Conservation (phyloP, 2,329 filamentous ascomycete genomes). For the Aspergillus transmontanensis region DNA sequence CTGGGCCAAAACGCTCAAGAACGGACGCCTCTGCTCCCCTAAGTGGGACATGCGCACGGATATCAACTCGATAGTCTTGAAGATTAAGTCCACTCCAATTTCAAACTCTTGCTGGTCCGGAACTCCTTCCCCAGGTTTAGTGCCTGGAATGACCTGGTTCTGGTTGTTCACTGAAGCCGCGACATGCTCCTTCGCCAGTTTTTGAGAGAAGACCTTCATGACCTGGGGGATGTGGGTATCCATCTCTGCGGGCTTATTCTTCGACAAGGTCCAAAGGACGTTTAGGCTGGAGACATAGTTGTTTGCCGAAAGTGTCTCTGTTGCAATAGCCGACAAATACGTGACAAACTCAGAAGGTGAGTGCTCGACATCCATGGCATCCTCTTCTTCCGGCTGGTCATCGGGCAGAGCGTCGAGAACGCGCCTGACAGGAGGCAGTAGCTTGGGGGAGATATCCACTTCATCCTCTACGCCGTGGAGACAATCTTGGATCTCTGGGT, state of each 20-base stretch:
- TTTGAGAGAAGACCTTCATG: constrained; percentile 91
- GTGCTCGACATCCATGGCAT: constrained; percentile 72
- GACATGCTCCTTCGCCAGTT: constrained; percentile 91
- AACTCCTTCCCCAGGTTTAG: constrained; percentile 42
- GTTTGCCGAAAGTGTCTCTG: constrained; percentile 77
- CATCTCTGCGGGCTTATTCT: constrained; percentile 81
- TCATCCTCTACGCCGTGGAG: constrained; percentile 74
- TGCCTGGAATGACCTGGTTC: constrained; percentile 40
- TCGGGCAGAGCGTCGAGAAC: constrained; percentile 89
- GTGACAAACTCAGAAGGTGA: constrained; percentile 84
- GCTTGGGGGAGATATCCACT: constrained; percentile 67
- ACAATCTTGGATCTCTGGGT: constrained; percentile 90
- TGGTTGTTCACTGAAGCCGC: constrained; percentile 65
- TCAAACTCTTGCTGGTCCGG: constrained; percentile 77
- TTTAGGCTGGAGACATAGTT: constrained; percentile 90
- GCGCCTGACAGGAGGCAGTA: constrained; percentile 76
- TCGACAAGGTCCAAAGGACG: constrained; percentile 86
- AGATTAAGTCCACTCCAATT: constrained; percentile 85
- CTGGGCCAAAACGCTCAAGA: constrained; percentile 91
- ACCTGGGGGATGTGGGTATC: constrained; percentile 84
- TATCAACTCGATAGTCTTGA: constrained; percentile 93
- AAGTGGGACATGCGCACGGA: constrained; percentile 90
- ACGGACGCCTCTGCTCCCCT: constrained; percentile 86
- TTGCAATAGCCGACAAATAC: constrained; percentile 81
- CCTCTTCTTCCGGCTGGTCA: constrained; percentile 78